Evolutionary conservation across 768 basidiomycete species (phyloP).

Genomic region (Lentinula raphanica): DNA sequence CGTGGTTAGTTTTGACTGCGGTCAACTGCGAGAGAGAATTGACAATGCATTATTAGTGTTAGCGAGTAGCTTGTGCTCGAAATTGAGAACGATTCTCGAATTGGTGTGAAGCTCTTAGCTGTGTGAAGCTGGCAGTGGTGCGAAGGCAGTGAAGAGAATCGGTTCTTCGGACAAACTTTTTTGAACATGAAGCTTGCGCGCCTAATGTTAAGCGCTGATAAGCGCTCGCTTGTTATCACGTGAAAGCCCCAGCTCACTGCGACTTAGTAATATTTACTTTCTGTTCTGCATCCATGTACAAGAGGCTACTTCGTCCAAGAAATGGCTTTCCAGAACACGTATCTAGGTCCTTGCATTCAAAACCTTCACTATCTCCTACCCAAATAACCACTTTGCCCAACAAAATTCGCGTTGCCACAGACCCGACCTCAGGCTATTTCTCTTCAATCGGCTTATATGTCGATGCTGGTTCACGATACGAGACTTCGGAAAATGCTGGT

Average conservation of each 20-base stretch:
- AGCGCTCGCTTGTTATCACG: neutral
- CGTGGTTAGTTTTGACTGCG: neutral
- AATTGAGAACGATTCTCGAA: too few species aligned
- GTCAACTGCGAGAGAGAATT: neutral
- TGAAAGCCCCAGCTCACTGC: neutral
- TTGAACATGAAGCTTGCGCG: too few species aligned
- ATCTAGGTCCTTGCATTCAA: conserved; percentile 11
- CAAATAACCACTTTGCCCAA: conserved; percentile 85
- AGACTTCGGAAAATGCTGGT: conserved; percentile 65
- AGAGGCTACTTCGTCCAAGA: neutral
- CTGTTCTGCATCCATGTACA: neutral
- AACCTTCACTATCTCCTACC: conserved; percentile 24
- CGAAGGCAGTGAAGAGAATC: too few species aligned
- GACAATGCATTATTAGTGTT: too few species aligned
- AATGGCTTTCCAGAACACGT: conserved; percentile 4
- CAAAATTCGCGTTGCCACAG: conserved; percentile 88
- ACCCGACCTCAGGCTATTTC: conserved; percentile 89
- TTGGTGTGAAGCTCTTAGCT: too few species aligned
- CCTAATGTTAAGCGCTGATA: too few species aligned
- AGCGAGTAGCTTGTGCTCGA: too few species aligned
- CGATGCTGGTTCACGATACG: conserved; percentile 91
- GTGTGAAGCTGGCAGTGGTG: too few species aligned
- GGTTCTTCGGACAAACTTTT: too few species aligned
- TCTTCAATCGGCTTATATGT: conserved; percentile 90
- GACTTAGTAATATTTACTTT: neutral